phyloP scores from a whole-genome alignment of 192 early-diverging fungal species.

The Gamsiella multidivaricata region DNA sequence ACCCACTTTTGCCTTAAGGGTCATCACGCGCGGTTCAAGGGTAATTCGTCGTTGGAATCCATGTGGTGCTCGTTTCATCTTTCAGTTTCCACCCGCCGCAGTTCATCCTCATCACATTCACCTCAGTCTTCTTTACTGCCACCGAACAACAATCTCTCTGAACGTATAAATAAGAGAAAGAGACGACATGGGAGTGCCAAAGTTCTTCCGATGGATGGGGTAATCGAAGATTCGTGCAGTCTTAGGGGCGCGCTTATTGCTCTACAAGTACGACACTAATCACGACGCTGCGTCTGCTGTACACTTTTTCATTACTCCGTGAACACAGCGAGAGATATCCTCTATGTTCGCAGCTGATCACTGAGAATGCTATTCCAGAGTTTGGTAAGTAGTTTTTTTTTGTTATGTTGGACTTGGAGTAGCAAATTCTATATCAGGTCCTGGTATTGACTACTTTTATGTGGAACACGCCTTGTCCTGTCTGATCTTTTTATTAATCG shows the following conservation, averaged over 20 bases:
- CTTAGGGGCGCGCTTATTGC: too few species aligned
- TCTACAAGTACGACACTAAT: background rate
- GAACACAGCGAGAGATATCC: constrained; percentile 89
- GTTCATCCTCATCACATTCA: background rate
- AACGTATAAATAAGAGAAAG: background rate
- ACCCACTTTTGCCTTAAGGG: background rate
- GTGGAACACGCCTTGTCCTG: background rate
- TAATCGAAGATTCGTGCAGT: too few species aligned
- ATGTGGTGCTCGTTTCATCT: background rate
- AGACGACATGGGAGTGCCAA: constrained; percentile 80
- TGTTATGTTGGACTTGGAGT: background rate
- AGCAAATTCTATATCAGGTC: background rate
- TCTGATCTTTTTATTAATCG: background rate
- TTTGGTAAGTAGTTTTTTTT: constrained; percentile 70
- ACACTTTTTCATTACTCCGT: background rate
- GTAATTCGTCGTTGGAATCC: background rate
- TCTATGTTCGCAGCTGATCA: constrained; percentile 89
- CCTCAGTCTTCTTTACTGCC: background rate
- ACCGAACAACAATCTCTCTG: background rate
- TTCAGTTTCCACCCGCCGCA: background rate
- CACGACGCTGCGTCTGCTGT: background rate
- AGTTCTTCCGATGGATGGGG: constrained; percentile 98
- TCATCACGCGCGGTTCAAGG: background rate
- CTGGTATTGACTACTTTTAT: too few species aligned
- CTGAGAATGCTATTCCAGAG: constrained; percentile 92